Evolutionary conservation across 2,329 filamentous ascomycete species (phyloP), one percentile per base, ranked within the genome.

Genomic region (Nigrospora osmanthi): DNA sequence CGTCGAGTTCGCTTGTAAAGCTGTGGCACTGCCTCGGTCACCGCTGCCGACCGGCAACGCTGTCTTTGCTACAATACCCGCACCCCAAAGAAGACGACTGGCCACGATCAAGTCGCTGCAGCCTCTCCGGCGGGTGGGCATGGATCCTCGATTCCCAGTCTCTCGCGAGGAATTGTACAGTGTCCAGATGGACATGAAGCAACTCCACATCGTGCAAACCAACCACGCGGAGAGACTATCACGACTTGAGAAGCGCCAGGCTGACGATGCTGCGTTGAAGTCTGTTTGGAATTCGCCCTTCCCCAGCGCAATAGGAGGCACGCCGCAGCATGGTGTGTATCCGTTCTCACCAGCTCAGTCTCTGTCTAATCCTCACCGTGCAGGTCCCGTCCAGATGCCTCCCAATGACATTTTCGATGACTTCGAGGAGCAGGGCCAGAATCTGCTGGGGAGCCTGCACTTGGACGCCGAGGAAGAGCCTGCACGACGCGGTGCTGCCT

Each of bases 201-300:
- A 83, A 64, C 71, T 85, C 48, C 80, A 85, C 55, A 71, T 76
- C 59, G 69, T 78, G 49, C 81, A 84, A 61, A 73, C 67, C 51
- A 76, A 71, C 55, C 80, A 85, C 64, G 72, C 75, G 47, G 81
- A 85, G 52, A 70, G 81, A 58, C 61, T 85, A 44, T 64, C 75
- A 48, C 70, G 78, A 50, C 63, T 85, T 42, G 81, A 85, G 61
- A 81, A 81, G 56, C 79, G 80, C 39, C 80, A 84, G 58, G 80
- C 80, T 32, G 81, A 84, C 53, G 80, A 85, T 65, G 77, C 78
- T 41, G 75, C 78, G 31, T 66, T 85, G 48, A 94, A 91, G 66
- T 95, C 87, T 49, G 86, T 94, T 46, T 98, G 93, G 93, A 84
- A 85, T 52, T 95, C 90, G 45, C 90, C 90, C 14, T 96, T 96